Conservation (phyloP, 805 yeast species). For the Wickerhamomyces queroliae region DNA sequence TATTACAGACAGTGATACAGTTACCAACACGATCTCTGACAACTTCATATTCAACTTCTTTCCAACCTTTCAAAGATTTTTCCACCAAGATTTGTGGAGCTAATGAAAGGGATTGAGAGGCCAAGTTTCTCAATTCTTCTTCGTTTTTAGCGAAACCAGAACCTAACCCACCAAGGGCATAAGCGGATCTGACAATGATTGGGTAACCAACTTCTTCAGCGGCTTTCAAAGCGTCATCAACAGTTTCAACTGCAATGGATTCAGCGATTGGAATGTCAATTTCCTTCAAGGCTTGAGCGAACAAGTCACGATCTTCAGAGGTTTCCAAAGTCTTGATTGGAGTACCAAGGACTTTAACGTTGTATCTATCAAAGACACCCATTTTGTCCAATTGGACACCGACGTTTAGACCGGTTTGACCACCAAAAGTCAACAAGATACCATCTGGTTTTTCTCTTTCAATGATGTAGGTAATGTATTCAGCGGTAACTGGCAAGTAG, state of each 20-base stretch:
- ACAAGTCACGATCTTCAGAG: slow-evolving; percentile 95
- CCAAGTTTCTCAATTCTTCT: slow-evolving; percentile 77
- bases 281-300: slow-evolving; percentile 92
- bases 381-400: slow-evolving; percentile 92
- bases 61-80: slow-evolving; percentile 98
- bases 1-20: slow-evolving; percentile 98
- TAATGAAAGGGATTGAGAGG: slow-evolving; percentile 82
- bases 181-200: slow-evolving; percentile 95
- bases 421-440: slow-evolving; percentile 93
- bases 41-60: slow-evolving; percentile 97
- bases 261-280: slow-evolving; percentile 95
- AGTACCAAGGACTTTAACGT: slow-evolving; percentile 94
- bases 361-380: slow-evolving; percentile 89
- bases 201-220: slow-evolving; percentile 90
- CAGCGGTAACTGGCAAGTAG: slow-evolving; percentile 94
- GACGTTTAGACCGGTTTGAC: slow-evolving; percentile 95
- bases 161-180: slow-evolving; percentile 95
- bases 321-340: slow-evolving; percentile 95
- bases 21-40: slow-evolving; percentile 94
- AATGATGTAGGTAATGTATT: slow-evolving; percentile 89
- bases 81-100: slow-evolving; percentile 96
- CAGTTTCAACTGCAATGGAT: slow-evolving; percentile 90
- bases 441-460: slow-evolving; percentile 98
- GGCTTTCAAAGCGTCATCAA: slow-evolving; percentile 90
- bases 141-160: slow-evolving; percentile 91